Evolutionary conservation across 371 early-diverging fungal genomes (phyloP).

Genomic region (Caulochytrium protostelioides): DNA sequence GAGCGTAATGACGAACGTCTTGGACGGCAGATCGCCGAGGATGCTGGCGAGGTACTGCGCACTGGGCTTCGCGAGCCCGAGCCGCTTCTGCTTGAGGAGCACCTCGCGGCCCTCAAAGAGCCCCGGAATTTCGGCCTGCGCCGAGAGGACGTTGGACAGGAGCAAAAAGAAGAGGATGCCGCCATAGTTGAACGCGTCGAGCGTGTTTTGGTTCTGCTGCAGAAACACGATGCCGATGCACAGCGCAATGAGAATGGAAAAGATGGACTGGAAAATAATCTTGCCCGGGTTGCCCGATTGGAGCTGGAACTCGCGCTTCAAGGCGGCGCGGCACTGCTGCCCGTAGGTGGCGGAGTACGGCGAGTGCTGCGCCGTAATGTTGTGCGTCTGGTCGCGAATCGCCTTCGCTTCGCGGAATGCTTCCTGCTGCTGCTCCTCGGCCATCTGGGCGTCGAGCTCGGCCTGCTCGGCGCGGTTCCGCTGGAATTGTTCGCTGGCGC

Average conservation of each 20-base stretch:
- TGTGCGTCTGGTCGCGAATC: no score
- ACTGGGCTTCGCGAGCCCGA: neutral
- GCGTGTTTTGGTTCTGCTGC: neutral
- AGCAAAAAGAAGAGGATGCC: neutral
- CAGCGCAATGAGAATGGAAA: neutral
- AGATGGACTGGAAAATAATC: neutral
- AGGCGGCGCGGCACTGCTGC: neutral
- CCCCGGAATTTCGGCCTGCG: neutral
- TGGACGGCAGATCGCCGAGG: neutral
- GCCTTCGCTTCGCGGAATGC: no score
- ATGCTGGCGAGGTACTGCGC: neutral
- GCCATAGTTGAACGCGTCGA: neutral
- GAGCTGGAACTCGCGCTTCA: neutral
- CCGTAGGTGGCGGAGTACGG: neutral
- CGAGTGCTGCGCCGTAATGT: no score
- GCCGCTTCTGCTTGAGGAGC: neutral
- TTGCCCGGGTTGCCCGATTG: neutral
- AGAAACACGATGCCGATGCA: neutral
- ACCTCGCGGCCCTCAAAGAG: neutral
- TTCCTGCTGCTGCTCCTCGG: no score
- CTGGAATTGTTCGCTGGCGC: no score
- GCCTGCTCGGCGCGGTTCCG: no score
- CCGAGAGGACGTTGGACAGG: neutral
- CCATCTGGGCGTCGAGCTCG: no score
- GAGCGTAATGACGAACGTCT: neutral